Percentiles rank a stretch among this genome's conserved stretches.
Conservation (phyloP, 495 filamentous ascomycete species). For the Thozetella sp. region DNA sequence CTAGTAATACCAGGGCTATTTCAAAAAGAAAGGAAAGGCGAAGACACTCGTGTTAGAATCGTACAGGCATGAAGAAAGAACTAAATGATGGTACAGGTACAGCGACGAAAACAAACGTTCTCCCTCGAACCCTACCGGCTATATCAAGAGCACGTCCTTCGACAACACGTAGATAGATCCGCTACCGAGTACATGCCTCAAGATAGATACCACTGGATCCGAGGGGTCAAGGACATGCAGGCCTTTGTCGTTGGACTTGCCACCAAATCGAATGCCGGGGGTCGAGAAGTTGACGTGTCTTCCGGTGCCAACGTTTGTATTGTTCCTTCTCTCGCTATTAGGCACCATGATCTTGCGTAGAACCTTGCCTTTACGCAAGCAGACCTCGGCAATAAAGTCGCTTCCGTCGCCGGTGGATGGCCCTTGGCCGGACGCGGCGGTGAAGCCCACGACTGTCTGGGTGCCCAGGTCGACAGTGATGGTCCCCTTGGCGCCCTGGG, state of each 20-base stretch:
- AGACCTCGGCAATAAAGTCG: constrained; percentile 22
- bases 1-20: too few relatives aligned
- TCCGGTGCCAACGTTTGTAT: constrained; percentile 8
- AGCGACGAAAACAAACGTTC: too few relatives aligned
- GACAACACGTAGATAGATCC: constrained; percentile 22
- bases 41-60: too few relatives aligned
- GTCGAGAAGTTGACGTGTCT: constrained; percentile 21
- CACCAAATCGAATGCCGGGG: constrained; percentile 21
- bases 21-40: too few relatives aligned
- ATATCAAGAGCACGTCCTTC: constrained; percentile 20
- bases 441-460: constrained; percentile 18
- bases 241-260: constrained; percentile 21
- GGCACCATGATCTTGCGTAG: constrained; percentile 21
- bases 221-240: constrained; percentile 17
- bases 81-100: too few relatives aligned
- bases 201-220: constrained; percentile 15
- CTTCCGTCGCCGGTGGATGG: constrained; percentile 13
- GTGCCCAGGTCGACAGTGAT: constrained; percentile 20
- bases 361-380: constrained; percentile 22
- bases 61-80: not conserved
- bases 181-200: constrained; percentile 16
- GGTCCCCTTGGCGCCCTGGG: constrained; percentile 9
- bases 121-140: too few relatives aligned
- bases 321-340: constrained; percentile 15
- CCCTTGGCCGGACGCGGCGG: constrained; percentile 10